These are phyloP conservation scores for Endoconidiophora polonica DNA, from an alignment of 2,329 filamentous ascomycete genomes.

Conservation along the genomic window DNA sequence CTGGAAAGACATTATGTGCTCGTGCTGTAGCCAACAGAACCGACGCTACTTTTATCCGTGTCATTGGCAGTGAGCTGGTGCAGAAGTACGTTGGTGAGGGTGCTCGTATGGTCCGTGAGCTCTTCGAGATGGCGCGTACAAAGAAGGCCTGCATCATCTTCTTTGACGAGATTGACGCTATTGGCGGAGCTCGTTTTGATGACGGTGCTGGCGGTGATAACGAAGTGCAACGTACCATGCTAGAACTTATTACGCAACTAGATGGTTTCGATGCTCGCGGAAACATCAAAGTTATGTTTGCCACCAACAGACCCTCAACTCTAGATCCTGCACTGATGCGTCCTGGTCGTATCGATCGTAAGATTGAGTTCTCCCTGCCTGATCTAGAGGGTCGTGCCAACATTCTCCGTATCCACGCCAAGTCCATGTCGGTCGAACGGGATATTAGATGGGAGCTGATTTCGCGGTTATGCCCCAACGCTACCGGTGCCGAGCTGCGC, in stretches of 20 bases:
- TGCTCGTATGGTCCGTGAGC: constrained; percentile 92
- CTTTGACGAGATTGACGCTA: constrained; percentile 84
- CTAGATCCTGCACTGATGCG: constrained; percentile 94
- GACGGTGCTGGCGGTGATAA: constrained; percentile 95
- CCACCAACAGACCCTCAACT: constrained; percentile 89
- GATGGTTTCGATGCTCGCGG: constrained; percentile 92
- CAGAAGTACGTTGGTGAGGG: constrained; percentile 99
- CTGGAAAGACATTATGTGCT: constrained; percentile 97
- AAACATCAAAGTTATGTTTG: constrained; percentile 99
- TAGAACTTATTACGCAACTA: constrained; percentile 92
- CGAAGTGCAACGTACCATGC: constrained; percentile 93
- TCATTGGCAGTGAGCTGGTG: constrained; percentile 93
- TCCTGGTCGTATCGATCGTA: constrained; percentile 91
- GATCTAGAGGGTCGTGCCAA: constrained; percentile 95
- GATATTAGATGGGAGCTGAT: constrained; percentile 99
- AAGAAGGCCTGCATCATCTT: constrained; percentile 99
- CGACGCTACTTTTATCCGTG: constrained; percentile 94
- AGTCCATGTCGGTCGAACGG: constrained; percentile 98
- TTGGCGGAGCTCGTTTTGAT: constrained; percentile 90
- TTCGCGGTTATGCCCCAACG: constrained; percentile 89
- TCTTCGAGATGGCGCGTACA: constrained; percentile 98
- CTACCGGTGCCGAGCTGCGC: constrained; percentile 86
- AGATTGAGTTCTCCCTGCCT: constrained; percentile 96
- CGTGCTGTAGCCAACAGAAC: constrained; percentile 95
- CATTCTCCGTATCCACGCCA: constrained; percentile 94